Base-by-base conservation (phyloP, 768 basidiomycete species). In the Tephrocybe sp. region DNA sequence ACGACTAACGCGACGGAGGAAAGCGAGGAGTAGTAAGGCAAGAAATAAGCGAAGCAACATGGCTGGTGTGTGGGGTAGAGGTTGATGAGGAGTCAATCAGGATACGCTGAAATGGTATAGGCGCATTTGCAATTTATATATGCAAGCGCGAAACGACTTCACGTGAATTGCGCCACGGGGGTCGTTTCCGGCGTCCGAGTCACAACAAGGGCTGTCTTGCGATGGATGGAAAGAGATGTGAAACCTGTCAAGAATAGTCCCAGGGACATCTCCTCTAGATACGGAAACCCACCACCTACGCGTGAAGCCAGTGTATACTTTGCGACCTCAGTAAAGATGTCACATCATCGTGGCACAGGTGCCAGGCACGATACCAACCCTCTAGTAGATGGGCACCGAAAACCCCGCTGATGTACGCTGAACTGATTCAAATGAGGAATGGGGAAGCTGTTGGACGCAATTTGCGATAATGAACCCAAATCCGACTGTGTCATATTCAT, bases 151-250 rank as follows among this genome's bases (percentile, higher is more conserved):
- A 6, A 41, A n/a, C 35, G 22, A 14, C 39, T 31, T 22, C 51
- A 53, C 55, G 51, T 56, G 55, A 43, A 40, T 47, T 51, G 52
- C 55, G 55, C 55, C 52, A 57, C 55, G 51, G 33, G 35, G 33
- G 12, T 34, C 22, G 12, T 43, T 14, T 9, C 39, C 47, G 36
- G 16, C 14, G 30, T 13, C 13, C 32, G 44, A 52, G 51, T 45
- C 44, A 32, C 8, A 34, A 23, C 22, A 20, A n/a, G 42, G 12
- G 14, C 36, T 22, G 19, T 5, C 20, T 30, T 44, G 30, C 13
- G 26, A 26, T 26, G 17, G 20, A 30, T 2, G 42, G 40, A 22
- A 12, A 39, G 14, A 16, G 32, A 22, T 34, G 14, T 46, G 55
- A 52, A 56, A 52, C 51, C 22, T 22, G 47, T 35, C 47, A n/a